These are phyloP conservation scores for Candida patagonica DNA, from an alignment of 805 yeast genomes.

Conservation along the genomic window DNA sequence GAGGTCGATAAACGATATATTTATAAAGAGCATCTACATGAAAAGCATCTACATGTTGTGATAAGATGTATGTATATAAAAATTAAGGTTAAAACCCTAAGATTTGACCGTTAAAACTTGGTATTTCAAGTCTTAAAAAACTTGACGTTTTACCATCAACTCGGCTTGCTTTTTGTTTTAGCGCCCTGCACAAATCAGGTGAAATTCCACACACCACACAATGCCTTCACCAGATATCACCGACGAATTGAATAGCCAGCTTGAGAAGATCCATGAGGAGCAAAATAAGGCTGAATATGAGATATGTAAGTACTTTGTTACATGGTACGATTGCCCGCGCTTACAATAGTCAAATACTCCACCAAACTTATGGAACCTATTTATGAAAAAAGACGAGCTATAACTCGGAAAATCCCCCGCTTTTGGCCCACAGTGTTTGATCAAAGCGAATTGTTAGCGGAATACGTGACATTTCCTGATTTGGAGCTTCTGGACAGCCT, in stretches of 20 bases:
- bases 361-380: constrained; percentile 41
- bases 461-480: constrained; percentile 67
- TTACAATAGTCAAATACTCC: constrained; percentile 11
- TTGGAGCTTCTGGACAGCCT: constrained; percentile 61
- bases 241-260: constrained; percentile 10
- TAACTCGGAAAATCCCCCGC: constrained; percentile 49
- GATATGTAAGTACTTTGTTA: constrained; percentile 15
- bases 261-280: constrained; percentile 19
- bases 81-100: no score
- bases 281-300: constrained; percentile 21
- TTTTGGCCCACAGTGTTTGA: constrained; percentile 86
- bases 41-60: no score
- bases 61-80: no score
- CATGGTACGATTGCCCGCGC: background rate
- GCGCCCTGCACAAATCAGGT: no score
- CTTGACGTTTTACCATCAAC: no score
- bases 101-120: no score
- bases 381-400: constrained; percentile 46
- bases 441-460: constrained; percentile 69
- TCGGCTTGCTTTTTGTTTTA: no score
- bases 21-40: no score
- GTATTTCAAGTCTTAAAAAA: no score
- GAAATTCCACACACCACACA: no score
- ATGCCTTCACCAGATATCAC: constrained; percentile 1
- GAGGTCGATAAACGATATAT: constrained; percentile 3